Base-by-base conservation (phyloP, 2,329 filamentous ascomycete genomes). In the Aspergillus eucalypticola region DNA sequence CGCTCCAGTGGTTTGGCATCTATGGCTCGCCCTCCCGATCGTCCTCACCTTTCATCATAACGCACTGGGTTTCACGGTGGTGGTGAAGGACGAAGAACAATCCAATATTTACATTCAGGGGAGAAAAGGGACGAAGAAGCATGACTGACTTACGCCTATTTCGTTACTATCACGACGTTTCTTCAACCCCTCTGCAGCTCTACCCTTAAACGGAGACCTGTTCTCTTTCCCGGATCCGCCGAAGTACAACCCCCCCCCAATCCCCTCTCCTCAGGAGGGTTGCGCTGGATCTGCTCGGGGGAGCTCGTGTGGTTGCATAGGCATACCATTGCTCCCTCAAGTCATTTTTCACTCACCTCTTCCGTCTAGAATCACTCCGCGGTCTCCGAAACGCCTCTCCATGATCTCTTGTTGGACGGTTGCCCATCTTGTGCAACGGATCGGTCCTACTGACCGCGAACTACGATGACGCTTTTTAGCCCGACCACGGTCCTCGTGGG, bases 401-500 rank as follows among this genome's bases (percentile, higher is more conserved):
- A 70, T 70, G 66, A 54, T 68, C 61, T 54, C 58, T 64, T 58
- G 48, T 50, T 59, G 59, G 61, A 58, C 57, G 42, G 54, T 41
- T 53, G 42, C 49, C 59, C 56, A 23, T 58, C 53, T 56, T 62
- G 58, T 65, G 60, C 64, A 62, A 66, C 67, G 68, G 69, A 71
- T 72, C 72, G 68, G 71, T 63, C 53, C 60, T 61, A 66, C 70
- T 74, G 70, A 69, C 73, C 71, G 71, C 71, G 65, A 68, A 60
- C 58, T 64, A 75, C 67, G 64, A 82, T 82, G 80, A 75, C 78
- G 60, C 70, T 81, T 60, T 75, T 80, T 65, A 81, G 76, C 64
- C 89, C 89, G 69, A 91, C 94, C 67, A 96, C 96, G 75, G 80
- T 97, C 66, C 86, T 96, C 71, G 94, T 94, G 75, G 83, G 96